Evolutionary conservation across 345 rosid species (phyloP), one percentile per base, ranked within the genome.

Genomic region (Cardamine chenopodiifolia): DNA sequence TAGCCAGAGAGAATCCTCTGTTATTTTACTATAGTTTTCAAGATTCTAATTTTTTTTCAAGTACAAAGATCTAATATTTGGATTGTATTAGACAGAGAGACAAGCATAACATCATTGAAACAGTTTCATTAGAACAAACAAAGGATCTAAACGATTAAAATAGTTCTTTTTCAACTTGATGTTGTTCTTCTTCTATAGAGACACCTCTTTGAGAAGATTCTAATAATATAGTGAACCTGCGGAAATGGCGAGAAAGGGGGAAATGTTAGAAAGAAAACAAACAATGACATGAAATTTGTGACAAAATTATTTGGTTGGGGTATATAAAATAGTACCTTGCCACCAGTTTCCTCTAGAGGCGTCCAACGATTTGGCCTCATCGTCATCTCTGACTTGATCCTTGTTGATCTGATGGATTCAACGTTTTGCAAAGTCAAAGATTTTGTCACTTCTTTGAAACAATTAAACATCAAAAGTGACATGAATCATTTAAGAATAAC

Each of bases 281-380:
- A n/a, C 47, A 56, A 8, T 48, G 13, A 62, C 44, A 18, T 34
- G 14, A 13, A 13, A 0, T 17, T 39, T 22, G 26, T 35, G 47
- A 54, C 13, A 14, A 49, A 50, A 60, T 12, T 0, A 13, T 39
- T 53, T 53, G 44, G 49, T 11, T 26, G 37, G 15, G 35, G 54
- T 18, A 40, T 8, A 17, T n/a, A n/a, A n/a, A 39, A 12, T 19
- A 32, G 6, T 37, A 83, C 98, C 98, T 89, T 88, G 86, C 98
- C 98, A 93, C 97, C 97, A 90, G 68, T 93, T 88, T 80, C 97
- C 98, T 84, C 97, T 86, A 1, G 92, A 88, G 44, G 87, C 97
- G 75, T 78, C 82, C 12, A 60, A 42, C 6, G 92, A 80, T 53
- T 85, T 84, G 72, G 86, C 78, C 65, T 85, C 93, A 72, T 82